Evolutionary conservation across 495 filamentous ascomycete species (phyloP).

Genomic region (Parathielavia hyrcaniae): DNA sequence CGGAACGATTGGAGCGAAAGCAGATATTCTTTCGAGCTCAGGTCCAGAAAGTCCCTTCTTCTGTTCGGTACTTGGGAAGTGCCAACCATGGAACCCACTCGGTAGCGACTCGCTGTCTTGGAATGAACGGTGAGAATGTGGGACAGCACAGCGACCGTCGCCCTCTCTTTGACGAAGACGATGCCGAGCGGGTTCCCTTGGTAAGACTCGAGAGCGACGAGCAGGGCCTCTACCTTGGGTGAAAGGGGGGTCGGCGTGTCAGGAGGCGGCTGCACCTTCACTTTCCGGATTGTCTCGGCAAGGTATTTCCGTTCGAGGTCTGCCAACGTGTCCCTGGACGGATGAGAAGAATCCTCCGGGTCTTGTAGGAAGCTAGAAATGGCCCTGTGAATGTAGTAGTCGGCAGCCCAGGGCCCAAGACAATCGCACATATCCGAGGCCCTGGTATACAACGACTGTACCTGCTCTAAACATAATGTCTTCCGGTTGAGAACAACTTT

Average conservation of each 20-base stretch:
- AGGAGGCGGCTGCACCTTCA: constrained; percentile 35
- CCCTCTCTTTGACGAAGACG: constrained; percentile 71
- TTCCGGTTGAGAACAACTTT: constrained; percentile 46
- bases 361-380: constrained; percentile 43
- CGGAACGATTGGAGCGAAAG: constrained; percentile 64
- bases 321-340: constrained; percentile 37
- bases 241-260: constrained; percentile 37
- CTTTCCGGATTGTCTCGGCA: constrained; percentile 40
- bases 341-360: constrained; percentile 13
- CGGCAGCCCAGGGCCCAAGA: constrained; percentile 67
- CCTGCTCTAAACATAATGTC: constrained; percentile 59
- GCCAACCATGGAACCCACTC: constrained; percentile 65
- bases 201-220: constrained; percentile 46
- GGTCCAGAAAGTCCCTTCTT: constrained; percentile 54
- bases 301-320: constrained; percentile 59
- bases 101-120: constrained; percentile 50
- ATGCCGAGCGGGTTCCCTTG: constrained; percentile 56
- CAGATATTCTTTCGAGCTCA: constrained; percentile 50
- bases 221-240: constrained; percentile 48
- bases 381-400: constrained; percentile 61
- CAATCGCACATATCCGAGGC: constrained; percentile 50
- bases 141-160: constrained; percentile 60
- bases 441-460: constrained; percentile 52
- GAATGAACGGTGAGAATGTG: constrained; percentile 60
- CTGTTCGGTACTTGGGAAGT: constrained; percentile 47